Percentiles rank a stretch among this genome's conserved stretches.
These are phyloP conservation scores for Monosporozyma servazzii DNA, from an alignment of 805 yeast genomes.

Conservation along the genomic window DNA sequence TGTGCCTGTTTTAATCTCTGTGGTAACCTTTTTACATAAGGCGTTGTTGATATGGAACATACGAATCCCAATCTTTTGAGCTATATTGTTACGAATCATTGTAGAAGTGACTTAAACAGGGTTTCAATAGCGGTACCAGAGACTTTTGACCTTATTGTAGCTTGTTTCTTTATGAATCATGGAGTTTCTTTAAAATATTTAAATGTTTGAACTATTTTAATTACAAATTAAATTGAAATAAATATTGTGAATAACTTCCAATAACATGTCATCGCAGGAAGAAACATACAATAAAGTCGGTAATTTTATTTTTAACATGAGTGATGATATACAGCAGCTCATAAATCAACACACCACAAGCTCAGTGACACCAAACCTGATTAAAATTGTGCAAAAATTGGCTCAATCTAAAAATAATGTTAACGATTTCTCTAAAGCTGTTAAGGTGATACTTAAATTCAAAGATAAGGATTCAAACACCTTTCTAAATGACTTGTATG, in stretches of 20 bases:
- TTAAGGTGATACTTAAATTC: slow-evolving; percentile 23
- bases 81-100: not conserved
- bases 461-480: slow-evolving; percentile 9
- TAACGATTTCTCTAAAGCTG: slow-evolving; percentile 14
- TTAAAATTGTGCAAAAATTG: slow-evolving; percentile 14
- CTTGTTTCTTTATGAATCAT: not conserved
- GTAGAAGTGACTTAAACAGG: not conserved
- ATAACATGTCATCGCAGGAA: not conserved
- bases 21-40: not conserved
- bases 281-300: not conserved
- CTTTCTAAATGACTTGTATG: slow-evolving; percentile 9
- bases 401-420: slow-evolving; percentile 11
- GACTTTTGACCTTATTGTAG: not conserved
- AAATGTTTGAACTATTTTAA: not conserved
- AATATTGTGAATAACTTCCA: not conserved
- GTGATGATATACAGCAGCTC: slow-evolving; percentile 2
- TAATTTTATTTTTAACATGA: not conserved
- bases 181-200: not conserved
- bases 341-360: slow-evolving; percentile 17
- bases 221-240: not conserved
- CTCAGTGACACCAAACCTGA: slow-evolving; percentile 16
- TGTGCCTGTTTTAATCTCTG: slow-evolving; percentile 5
- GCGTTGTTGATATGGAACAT: not conserved
- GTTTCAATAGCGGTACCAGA: not conserved
- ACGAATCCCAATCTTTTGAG: not conserved